Evolutionary conservation across 176 grass and related monocot species (phyloP).

Genomic region (Hsuehochloa calcarea): DNA sequence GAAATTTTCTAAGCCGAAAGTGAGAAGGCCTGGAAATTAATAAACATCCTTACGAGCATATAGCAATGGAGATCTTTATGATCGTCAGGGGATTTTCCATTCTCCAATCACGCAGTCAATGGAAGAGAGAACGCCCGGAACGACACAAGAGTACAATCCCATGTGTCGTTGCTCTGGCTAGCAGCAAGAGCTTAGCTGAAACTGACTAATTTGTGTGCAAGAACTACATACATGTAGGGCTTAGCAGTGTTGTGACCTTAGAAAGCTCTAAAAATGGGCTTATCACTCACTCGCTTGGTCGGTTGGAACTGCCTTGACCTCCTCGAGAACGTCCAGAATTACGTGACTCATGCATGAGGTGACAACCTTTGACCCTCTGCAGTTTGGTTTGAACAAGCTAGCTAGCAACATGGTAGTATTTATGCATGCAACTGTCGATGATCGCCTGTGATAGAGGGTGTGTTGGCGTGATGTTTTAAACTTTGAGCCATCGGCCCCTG

Average conservation of each 20-base stretch:
- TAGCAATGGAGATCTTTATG: not conserved
- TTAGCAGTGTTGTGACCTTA: not conserved
- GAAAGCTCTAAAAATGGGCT: conserved; percentile 34
- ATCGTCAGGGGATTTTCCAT: not conserved
- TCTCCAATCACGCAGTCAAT: conserved; percentile 55
- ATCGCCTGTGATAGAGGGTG: not conserved
- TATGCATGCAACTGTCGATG: not conserved
- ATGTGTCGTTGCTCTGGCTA: conserved; percentile 39
- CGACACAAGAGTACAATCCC: conserved; percentile 27
- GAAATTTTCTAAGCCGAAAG: conserved; percentile 41
- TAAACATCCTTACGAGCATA: conserved; percentile 23
- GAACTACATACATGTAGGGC: not conserved
- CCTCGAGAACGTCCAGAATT: conserved; percentile 34
- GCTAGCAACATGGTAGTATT: not conserved
- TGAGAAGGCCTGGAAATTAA: conserved; percentile 14
- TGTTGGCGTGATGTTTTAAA: not conserved
- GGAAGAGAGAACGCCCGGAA: not conserved
- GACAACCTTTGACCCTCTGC: conserved; percentile 32
- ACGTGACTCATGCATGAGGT: conserved; percentile 35
- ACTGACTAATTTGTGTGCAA: not conserved
- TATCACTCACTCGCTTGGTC: conserved; percentile 39
- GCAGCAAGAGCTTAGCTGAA: not conserved
- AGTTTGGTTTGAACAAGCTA: conserved; percentile 39
- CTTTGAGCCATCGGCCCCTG: not conserved
- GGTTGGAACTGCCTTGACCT: conserved; percentile 36